Base-by-base conservation (phyloP, 495 filamentous ascomycete species). In the Tuber brumale region DNA sequence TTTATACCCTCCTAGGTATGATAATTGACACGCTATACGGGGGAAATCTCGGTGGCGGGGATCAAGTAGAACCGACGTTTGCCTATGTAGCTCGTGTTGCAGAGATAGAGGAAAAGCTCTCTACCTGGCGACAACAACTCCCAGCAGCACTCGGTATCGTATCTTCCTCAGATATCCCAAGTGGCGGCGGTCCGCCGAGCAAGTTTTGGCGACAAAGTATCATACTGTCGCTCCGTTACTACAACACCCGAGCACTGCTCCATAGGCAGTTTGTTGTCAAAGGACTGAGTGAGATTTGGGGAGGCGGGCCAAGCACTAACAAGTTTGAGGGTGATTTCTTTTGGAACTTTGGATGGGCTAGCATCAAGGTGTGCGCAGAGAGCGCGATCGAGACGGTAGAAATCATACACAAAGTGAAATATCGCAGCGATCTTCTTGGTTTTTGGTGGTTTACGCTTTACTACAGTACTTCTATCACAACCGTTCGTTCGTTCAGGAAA, bases 391-490 rank as follows among this genome's bases (percentile, higher is more conserved):
- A 80, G 70, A 85, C 84, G 1, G 84, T 86, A 48, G 80, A 82
- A 71, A 84, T 85, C 21, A 79, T 86, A 18, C 79, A 84, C 45
- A 77, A 78, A 9, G 75, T 85, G 18, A 83, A 84, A 81, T 75
- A 76, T 77, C 79, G 83, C 71, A 81, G 69, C 72, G 80, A 80
- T 45, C 73, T 85, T 23, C 70, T 86, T 8, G 85, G 85, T 1
- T 86, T 85, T 42, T 86, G 85, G 85, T 85, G 83, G 83, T 86
- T 83, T 72, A 85, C 85, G 8, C 72, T 86, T 27, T 86, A 86
- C 41, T 86, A 86, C 73, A 84, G 85, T 85, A 39, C 18, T 70
- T 31, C 27, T 23, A 43, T 42, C 41, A 10, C 21, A 9, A 66
- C 57, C n/a, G 2, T 39, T 31, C 74, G 27, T 45, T 42, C 12